These are phyloP conservation scores for Lactifluus hygrophoroides DNA, from an alignment of 768 basidiomycete genomes.

Conservation along the genomic window DNA sequence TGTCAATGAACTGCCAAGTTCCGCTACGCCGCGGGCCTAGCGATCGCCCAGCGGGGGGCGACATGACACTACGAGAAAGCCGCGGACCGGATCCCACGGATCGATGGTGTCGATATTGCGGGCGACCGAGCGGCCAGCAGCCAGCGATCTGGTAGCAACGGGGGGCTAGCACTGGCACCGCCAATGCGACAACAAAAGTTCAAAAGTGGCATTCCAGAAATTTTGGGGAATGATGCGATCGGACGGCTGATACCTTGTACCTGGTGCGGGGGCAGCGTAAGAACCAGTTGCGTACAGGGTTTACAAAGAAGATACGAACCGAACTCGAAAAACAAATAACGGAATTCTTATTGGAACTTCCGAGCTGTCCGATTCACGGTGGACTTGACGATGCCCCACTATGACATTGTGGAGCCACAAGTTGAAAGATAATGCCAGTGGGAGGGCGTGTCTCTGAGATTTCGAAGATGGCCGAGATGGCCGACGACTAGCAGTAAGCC, in stretches of 20 bases:
- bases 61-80: conserved; percentile 80
- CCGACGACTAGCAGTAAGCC: too few species aligned
- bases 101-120: conserved; percentile 97
- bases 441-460: conserved; percentile 41
- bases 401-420: too few species aligned
- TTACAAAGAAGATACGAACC: conserved; percentile 41
- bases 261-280: conserved; percentile 41
- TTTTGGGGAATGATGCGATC: conserved; percentile 96
- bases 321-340: conserved; percentile 74
- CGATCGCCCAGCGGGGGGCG: conserved; percentile 87
- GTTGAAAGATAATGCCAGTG: too few species aligned
- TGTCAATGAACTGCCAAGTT: too few species aligned
- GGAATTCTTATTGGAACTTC: too few species aligned
- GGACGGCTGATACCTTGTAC: conserved; percentile 92
- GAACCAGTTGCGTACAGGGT: neutral
- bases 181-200: conserved; percentile 72
- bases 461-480: too few species aligned
- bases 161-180: too few species aligned
- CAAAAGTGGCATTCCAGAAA: conserved; percentile 69
- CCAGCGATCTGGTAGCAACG: conserved; percentile 98
- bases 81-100: conserved; percentile 86
- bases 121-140: conserved; percentile 90
- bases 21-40: conserved; percentile 86
- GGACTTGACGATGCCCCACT: too few species aligned
- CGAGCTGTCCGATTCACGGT: too few species aligned